Percentiles rank a stretch among this genome's conserved stretches.
phyloP scores from a whole-genome alignment of 495 filamentous ascomycete species.

The Pyrenula massariospora region DNA sequence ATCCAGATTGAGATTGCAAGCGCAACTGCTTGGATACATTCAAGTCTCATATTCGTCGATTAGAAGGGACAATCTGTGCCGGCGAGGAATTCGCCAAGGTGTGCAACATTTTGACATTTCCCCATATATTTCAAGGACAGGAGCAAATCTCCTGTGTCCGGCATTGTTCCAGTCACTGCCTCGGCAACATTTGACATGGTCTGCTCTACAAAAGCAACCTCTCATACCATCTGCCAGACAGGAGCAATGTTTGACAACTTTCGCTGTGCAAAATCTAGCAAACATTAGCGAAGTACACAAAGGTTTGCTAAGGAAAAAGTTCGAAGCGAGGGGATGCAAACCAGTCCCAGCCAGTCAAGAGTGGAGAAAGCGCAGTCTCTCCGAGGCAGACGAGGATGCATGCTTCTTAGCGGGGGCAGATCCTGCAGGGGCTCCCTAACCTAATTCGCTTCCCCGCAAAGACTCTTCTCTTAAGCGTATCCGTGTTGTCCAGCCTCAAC shows the following conservation, averaged over 20 bases:
- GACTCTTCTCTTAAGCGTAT: no score
- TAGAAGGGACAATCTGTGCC: not conserved
- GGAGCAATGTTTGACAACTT: no score
- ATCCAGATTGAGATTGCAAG: not conserved
- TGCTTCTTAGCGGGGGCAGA: not conserved
- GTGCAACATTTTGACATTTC: not conserved
- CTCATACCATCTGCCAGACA: not conserved
- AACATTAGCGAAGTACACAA: not conserved
- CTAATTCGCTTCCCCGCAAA: not conserved
- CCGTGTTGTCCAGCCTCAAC: no score
- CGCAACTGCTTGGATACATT: not conserved
- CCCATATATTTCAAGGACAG: not conserved
- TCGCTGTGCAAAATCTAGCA: no score
- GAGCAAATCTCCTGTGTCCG: no score
- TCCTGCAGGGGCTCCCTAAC: not conserved
- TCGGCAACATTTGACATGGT: not conserved
- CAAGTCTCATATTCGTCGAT: not conserved
- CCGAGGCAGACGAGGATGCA: not conserved
- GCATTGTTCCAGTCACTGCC: not conserved
- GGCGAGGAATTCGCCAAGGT: not conserved
- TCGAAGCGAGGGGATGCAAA: not conserved
- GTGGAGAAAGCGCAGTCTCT: not conserved
- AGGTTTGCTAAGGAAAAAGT: not conserved
- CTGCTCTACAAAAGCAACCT: not conserved
- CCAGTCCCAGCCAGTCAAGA: not conserved